Evolutionary conservation across 306 rosid species (phyloP), one percentile per base, ranked within the genome.

Genomic region (Crotalaria pallida): DNA sequence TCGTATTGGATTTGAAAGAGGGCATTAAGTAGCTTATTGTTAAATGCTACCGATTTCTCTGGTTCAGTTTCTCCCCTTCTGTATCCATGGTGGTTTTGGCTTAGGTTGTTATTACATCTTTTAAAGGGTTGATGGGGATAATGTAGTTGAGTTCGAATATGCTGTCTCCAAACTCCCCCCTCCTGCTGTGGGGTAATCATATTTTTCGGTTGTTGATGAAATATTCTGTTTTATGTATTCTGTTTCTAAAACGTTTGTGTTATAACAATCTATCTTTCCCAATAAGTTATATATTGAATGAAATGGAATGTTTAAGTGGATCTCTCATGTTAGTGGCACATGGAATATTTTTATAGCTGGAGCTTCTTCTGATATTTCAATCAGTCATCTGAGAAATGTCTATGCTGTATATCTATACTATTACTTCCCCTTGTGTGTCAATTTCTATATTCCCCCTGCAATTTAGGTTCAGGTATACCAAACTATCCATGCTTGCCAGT

Each of bases 1-100:
- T 29, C 94, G 89, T 36, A 88, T 94, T 66, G 95, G 98, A 44
- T 93, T 93, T 55, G 95, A 88, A 84, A 78, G 90, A 79, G 92
- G 92, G 22, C 96, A 83, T 45, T 87, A 79, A 80, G 73, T 15
- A 31, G 67, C 65, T 31, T 21, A n/a, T 2, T 48, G 45, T 75
- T 17, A 19, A 51, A 68, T 11, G 40, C 21, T 65, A 15, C 49
- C 13, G 27, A 33, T 36, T 55, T 67, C 24, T 36, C 58, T 33
- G 31, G 33, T 44, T 3, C 18, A 44, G 13, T 62, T 10, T 50
- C 71, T 73, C 34, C 6, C 15, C 45, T 16, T 26, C 31, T 17
- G 15, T 6, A 15, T 72, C 29, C 21, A 48, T 49, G 3, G 6
- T 23, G 51, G 15, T 27, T 51, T 21, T 4, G 0, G 47, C 34